Conservation (phyloP, 2,329 filamentous ascomycete species). For the Aspergillus transmontanensis region DNA sequence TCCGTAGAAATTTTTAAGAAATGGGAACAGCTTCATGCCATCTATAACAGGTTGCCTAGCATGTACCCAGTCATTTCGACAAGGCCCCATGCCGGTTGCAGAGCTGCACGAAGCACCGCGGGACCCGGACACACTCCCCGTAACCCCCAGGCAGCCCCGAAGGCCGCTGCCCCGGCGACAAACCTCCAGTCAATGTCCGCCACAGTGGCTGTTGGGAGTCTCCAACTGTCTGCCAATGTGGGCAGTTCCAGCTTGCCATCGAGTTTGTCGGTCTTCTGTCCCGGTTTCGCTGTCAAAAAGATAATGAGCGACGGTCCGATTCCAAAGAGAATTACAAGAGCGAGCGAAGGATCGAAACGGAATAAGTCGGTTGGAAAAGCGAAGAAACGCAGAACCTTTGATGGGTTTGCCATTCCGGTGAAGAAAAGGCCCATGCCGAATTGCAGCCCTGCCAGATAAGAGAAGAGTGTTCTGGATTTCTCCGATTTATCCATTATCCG, state of each 20-base stretch:
- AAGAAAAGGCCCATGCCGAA: conserved; percentile 56
- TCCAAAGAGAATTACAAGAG: conserved; percentile 52
- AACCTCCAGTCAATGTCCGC: conserved; percentile 54
- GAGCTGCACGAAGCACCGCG: conserved; percentile 48
- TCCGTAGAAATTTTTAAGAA: not conserved
- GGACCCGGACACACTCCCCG: conserved; percentile 56
- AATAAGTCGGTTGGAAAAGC: conserved; percentile 44
- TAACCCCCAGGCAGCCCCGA: conserved; percentile 56
- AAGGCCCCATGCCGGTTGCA: conserved; percentile 53
- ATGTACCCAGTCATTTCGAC: conserved; percentile 52
- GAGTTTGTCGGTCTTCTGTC: conserved; percentile 24
- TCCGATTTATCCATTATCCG: conserved; percentile 30
- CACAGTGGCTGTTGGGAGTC: conserved; percentile 48
- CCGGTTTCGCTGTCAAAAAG: conserved; percentile 34
- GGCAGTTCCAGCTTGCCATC: conserved; percentile 36
- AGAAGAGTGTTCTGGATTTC: conserved; percentile 39
- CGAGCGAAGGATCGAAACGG: conserved; percentile 55
- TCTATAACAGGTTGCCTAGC: conserved; percentile 41
- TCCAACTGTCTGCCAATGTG: conserved; percentile 45
- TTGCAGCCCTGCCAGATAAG: conserved; percentile 51
- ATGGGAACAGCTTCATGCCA: not conserved
- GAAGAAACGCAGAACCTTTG: conserved; percentile 56
- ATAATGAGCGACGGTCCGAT: conserved; percentile 50
- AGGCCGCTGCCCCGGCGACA: conserved; percentile 49
- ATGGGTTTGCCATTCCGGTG: conserved; percentile 54